Percentiles rank a stretch among this genome's conserved stretches.
Evolutionary conservation across 139 green algal genomes (phyloP).

Genomic region (Zygnema circumcarinatum): DNA sequence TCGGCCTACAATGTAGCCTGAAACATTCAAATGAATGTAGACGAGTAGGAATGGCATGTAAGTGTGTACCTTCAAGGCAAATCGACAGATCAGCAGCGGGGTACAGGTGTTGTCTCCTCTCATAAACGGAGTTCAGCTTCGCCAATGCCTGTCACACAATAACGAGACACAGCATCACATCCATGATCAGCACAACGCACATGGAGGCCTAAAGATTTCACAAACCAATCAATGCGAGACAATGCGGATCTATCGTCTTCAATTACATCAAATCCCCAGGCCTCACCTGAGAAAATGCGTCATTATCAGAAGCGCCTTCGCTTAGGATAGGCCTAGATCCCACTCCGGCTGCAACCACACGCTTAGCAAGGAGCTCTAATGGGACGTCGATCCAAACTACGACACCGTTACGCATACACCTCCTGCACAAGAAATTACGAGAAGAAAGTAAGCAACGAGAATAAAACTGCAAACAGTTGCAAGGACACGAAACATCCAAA

Average conservation of each 20-base stretch:
- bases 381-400: slow-evolving; percentile 28
- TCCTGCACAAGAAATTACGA: slow-evolving; percentile 4
- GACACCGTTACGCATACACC: slow-evolving; percentile 7
- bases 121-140: not conserved
- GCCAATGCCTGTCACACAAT: not conserved
- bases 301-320: not conserved
- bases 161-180: not conserved
- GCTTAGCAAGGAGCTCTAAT: slow-evolving; percentile 2
- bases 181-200: too few relatives aligned
- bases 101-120: not conserved
- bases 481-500: too few relatives aligned
- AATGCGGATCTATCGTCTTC: too few relatives aligned
- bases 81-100: not conserved
- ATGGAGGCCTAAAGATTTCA: too few relatives aligned
- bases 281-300: not conserved
- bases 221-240: too few relatives aligned
- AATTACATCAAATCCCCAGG: too few relatives aligned
- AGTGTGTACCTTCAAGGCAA: not conserved
- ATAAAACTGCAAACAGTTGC: too few relatives aligned
- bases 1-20: too few relatives aligned
- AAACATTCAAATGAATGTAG: too few relatives aligned
- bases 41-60: too few relatives aligned
- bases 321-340: slow-evolving; percentile 4
- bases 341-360: not conserved
- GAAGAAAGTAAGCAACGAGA: too few relatives aligned